phyloP scores from a whole-genome alignment of 2,329 filamentous ascomycete species.

The Colletotrichum orchidophilum region DNA sequence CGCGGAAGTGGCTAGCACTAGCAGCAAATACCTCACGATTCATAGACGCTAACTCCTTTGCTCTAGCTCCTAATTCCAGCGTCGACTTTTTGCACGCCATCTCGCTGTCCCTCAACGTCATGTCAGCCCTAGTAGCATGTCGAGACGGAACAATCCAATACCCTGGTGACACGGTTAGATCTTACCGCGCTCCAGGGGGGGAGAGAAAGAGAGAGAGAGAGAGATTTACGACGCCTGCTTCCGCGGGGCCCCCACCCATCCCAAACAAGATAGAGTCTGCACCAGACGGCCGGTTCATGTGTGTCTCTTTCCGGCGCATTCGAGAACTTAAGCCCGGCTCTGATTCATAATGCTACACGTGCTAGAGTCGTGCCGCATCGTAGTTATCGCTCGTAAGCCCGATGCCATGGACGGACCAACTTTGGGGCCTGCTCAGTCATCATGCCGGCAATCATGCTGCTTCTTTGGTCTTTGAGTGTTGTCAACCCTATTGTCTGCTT shows the following conservation, averaged over 20 bases:
- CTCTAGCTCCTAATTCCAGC: constrained; percentile 4
- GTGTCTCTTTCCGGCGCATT: constrained; percentile 11
- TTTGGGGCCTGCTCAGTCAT: constrained; percentile 22
- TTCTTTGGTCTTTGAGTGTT: not conserved
- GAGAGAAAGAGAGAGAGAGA: not conserved
- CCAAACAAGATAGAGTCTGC: not conserved
- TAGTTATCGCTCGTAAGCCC: constrained; percentile 7
- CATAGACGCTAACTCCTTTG: not conserved
- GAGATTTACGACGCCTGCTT: not conserved
- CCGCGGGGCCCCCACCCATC: not conserved
- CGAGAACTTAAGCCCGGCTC: not conserved
- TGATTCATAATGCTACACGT: constrained; percentile 25
- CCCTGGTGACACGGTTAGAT: constrained; percentile 16
- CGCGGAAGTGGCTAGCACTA: not conserved
- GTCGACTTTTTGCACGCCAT: constrained; percentile 14
- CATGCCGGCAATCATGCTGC: not conserved
- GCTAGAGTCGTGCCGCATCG: not conserved
- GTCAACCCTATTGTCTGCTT: not conserved
- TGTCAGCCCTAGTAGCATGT: constrained; percentile 5
- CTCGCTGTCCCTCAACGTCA: constrained; percentile 4
- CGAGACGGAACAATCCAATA: not conserved
- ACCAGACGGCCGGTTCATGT: not conserved
- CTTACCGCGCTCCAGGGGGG: not conserved
- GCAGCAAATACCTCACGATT: not conserved
- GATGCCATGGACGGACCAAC: constrained; percentile 10